Evolutionary conservation across 164 flowering plant species (phyloP), one percentile per base, ranked within the genome.

Genomic region (Aristolochia californica): DNA sequence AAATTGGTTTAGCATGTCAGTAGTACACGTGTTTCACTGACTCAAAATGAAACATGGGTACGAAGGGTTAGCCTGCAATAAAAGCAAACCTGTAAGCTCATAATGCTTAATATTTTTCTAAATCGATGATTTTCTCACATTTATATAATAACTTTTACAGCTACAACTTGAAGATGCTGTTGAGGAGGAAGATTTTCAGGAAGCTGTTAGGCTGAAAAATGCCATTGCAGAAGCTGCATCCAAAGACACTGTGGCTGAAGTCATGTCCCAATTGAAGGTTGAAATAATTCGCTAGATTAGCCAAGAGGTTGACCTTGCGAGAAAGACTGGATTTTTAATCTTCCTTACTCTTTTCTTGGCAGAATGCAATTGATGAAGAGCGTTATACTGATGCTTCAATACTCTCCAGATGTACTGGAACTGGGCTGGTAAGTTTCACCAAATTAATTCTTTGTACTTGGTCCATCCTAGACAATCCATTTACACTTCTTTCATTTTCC

Each of bases 131-230:
- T 14, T 22, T n/a, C 14, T 50, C 14, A 2, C 14, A 4, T 22
- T 14, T 23, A 2, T 9, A 22, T 50, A 50, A 3, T 50, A 26
- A 50, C 13, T 50, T 50, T 65, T 74, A 44, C 79, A 93, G 99
- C 89, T 84, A 74, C 97, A 89, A 80, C 81, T 93, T 16, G 95
- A 84, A 65, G 99, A 85, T 52, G 97, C 99, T 38, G 71, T 93
- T 74, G 97, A 93, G 73, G 84, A 76, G 60, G 97, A 93, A 72
- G 96, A 93, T 53, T 93, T 93, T 57, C 62, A 67, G 60, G 91
- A 87, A 75, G 97, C 99, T 62, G 82, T 81, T 25, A 85, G 77
- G 65, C 65, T 93, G 66, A 87, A 93, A 74, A 67, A n/a, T 51
- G 81, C 85, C 40, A 80, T 93, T 67, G 75, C 72, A 15, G 94